Conservation (phyloP, 805 yeast species). For the Cyberlindnera euphorbiae region DNA sequence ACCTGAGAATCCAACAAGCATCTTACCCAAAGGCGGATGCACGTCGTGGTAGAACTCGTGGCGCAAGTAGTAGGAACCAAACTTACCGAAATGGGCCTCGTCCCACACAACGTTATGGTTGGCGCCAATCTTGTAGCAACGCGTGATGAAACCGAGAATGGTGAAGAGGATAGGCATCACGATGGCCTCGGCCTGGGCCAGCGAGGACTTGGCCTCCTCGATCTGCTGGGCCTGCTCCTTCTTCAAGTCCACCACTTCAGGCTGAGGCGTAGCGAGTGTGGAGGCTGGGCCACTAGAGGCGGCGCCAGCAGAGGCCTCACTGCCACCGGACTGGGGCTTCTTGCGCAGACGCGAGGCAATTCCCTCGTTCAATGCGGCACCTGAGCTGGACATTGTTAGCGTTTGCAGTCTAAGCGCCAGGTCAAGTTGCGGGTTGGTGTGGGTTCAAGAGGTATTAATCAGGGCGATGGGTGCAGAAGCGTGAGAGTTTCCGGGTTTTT, state of each 20-base stretch:
- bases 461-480: no score
- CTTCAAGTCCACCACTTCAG: conserved; percentile 15
- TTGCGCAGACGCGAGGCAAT: conserved; percentile 20
- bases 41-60: conserved; percentile 94
- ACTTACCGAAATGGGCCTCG: conserved; percentile 96
- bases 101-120: conserved; percentile 89
- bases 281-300: no score
- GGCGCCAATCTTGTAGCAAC: conserved; percentile 70
- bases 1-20: conserved; percentile 86
- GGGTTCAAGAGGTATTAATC: no score
- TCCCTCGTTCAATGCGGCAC: conserved; percentile 12
- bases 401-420: no score
- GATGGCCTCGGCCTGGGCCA: conserved; percentile 25
- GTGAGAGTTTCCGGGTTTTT: no score
- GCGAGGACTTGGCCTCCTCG: conserved; percentile 19
- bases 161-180: conserved; percentile 67
- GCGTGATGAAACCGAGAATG: conserved; percentile 58
- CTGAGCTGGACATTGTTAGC: conserved; percentile 15
- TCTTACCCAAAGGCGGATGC: conserved; percentile 95
- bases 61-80: conserved; percentile 84
- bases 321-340: conserved; percentile 8
- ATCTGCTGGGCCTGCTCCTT: conserved; percentile 17
- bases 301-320: background rate
- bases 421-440: no score
- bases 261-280: no score